These are phyloP conservation scores for Porogramme epimiltina DNA, from an alignment of 1,284 basidiomycete species.

Conservation along the genomic window DNA sequence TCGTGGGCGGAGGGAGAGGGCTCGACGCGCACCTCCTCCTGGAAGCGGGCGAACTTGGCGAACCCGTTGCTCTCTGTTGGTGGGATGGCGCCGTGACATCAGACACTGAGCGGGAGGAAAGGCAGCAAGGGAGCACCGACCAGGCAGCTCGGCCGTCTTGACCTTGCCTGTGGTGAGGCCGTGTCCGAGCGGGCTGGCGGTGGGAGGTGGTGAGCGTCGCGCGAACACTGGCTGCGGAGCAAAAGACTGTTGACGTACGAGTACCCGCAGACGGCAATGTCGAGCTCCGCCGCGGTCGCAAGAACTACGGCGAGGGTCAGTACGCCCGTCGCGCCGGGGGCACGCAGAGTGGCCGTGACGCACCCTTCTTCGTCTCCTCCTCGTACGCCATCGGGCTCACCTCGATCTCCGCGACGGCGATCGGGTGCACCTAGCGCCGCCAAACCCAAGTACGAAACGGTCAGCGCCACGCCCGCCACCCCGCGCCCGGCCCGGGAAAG, in stretches of 20 bases:
- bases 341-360: not conserved
- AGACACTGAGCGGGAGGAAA: slow-evolving; percentile 11
- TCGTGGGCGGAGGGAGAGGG: not conserved
- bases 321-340: not conserved
- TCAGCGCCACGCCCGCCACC: too few species aligned
- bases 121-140: slow-evolving; percentile 19
- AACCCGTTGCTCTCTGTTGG: slow-evolving; percentile 16
- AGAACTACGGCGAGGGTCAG: slow-evolving; percentile 31
- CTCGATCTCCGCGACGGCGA: slow-evolving; percentile 55
- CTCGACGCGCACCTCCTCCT: slow-evolving; percentile 7
- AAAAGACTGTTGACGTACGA: slow-evolving; percentile 37
- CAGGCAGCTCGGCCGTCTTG: slow-evolving; percentile 47
- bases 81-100: slow-evolving; percentile 37
- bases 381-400: slow-evolving; percentile 53
- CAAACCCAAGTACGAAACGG: too few species aligned
- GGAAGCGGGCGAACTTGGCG: not conserved
- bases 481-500: too few species aligned
- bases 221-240: too few species aligned
- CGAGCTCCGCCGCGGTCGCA: slow-evolving; percentile 42
- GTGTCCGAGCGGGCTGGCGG: slow-evolving; percentile 49
- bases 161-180: slow-evolving; percentile 57
- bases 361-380: slow-evolving; percentile 45
- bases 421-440: slow-evolving; percentile 38
- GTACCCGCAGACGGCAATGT: slow-evolving; percentile 56
- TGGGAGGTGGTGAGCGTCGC: not conserved